These are phyloP conservation scores for Podospora conica DNA, from an alignment of 495 filamentous ascomycete genomes.

Conservation along the genomic window DNA sequence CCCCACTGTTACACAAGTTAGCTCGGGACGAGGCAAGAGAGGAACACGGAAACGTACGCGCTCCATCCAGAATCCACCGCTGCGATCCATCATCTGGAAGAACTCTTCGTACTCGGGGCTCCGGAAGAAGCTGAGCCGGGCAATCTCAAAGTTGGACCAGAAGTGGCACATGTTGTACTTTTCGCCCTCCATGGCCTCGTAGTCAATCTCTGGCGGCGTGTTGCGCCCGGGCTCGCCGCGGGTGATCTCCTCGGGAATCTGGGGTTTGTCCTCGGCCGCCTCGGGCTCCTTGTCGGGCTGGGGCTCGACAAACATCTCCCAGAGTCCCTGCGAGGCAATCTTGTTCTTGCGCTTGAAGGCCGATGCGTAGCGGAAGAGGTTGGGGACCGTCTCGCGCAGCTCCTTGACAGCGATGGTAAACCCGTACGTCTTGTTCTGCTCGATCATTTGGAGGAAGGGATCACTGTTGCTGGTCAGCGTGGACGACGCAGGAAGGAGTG, in stretches of 20 bases:
- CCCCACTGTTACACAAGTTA: slow-evolving; percentile 65
- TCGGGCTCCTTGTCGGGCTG: slow-evolving; percentile 50
- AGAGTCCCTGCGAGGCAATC: slow-evolving; percentile 82
- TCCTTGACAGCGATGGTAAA: slow-evolving; percentile 99
- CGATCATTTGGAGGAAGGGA: slow-evolving; percentile 89
- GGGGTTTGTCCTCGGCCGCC: slow-evolving; percentile 60
- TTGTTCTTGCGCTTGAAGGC: slow-evolving; percentile 94
- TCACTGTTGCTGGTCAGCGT: slow-evolving; percentile 51
- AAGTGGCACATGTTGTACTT: slow-evolving; percentile 99
- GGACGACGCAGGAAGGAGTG: not conserved
- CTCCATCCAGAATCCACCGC: slow-evolving; percentile 98
- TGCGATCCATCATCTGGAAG: slow-evolving; percentile 98
- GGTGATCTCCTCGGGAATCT: slow-evolving; percentile 78
- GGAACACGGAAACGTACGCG: slow-evolving; percentile 54
- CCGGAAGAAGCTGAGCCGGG: slow-evolving; percentile 87
- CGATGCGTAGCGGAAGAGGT: slow-evolving; percentile 99
- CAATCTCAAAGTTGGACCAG: slow-evolving; percentile 99
- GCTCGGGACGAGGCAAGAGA: not conserved
- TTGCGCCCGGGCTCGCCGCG: slow-evolving; percentile 67
- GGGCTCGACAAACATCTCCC: slow-evolving; percentile 97
- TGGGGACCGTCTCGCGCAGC: slow-evolving; percentile 94
- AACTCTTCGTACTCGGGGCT: slow-evolving; percentile 97
- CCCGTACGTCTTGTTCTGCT: slow-evolving; percentile 93
- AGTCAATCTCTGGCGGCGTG: slow-evolving; percentile 72
- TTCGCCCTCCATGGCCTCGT: slow-evolving; percentile 94